Percentiles rank a stretch among this genome's conserved stretches.
These are phyloP conservation scores for Trapa bicornis DNA, from an alignment of 345 rosid species.

Conservation along the genomic window DNA sequence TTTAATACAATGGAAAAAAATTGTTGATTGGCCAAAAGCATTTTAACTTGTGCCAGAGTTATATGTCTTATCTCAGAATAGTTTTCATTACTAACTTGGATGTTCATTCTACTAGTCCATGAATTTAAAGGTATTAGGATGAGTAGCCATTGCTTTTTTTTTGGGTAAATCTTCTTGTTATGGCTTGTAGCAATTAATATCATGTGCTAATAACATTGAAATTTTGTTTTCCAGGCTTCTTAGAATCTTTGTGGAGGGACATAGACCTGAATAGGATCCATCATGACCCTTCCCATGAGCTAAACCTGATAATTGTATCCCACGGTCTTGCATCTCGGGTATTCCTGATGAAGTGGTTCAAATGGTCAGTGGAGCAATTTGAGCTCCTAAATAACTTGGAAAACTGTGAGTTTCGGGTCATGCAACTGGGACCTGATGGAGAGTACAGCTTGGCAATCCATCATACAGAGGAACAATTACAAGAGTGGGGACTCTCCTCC, in stretches of 20 bases:
- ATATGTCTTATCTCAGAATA: not conserved
- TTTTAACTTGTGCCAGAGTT: not conserved
- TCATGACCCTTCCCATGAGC: constrained; percentile 44
- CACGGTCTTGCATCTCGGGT: constrained; percentile 77
- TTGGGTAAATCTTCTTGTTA: not conserved
- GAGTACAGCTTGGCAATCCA: constrained; percentile 81
- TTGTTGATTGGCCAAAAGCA: not conserved
- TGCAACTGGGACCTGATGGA: constrained; percentile 70
- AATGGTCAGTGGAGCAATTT: constrained; percentile 87
- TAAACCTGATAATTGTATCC: constrained; percentile 71
- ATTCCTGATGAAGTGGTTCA: constrained; percentile 98
- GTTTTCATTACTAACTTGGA: not conserved
- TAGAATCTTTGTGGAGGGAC: constrained; percentile 96
- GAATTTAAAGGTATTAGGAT: not conserved
- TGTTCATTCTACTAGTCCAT: not conserved
- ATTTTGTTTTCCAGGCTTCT: constrained; percentile 44
- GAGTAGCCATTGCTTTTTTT: not conserved
- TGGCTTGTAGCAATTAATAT: not conserved
- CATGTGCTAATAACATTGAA: not conserved
- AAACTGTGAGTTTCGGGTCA: constrained; percentile 66
- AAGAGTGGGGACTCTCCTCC: constrained; percentile 65
- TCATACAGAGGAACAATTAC: constrained; percentile 69
- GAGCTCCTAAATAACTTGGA: constrained; percentile 59
- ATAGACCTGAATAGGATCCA: constrained; percentile 72
- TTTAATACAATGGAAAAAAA: not conserved